Conservation (phyloP, 2,329 filamentous ascomycete genomes). For the Neoarthrinium moseri region DNA sequence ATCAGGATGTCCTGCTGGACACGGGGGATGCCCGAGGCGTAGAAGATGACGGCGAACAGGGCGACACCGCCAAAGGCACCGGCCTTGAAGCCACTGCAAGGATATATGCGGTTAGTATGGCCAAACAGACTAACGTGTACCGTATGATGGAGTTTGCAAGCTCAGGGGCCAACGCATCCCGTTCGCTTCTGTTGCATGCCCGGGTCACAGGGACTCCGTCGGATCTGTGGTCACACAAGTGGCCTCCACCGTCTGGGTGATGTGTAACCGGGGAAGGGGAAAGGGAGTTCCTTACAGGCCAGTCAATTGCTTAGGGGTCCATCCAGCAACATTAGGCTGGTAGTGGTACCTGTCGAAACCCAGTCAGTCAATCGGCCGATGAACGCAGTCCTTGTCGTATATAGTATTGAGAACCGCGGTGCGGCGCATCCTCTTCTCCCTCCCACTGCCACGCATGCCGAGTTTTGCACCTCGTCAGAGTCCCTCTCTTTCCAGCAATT, state of each 20-base stretch:
- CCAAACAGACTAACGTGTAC: too few relatives aligned
- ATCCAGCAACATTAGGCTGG: conserved; percentile 54
- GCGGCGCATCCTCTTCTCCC: background rate
- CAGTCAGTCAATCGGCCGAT: background rate
- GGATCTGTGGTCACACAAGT: too few relatives aligned
- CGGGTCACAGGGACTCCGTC: too few relatives aligned
- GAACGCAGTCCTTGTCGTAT: conserved; percentile 31
- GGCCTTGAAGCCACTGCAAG: conserved; percentile 50
- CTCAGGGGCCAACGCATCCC: too few relatives aligned
- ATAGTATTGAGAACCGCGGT: background rate
- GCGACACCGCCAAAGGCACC: conserved; percentile 58
- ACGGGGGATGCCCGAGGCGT: conserved; percentile 60
- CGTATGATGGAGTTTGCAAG: too few relatives aligned
- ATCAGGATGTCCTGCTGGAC: conserved; percentile 59
- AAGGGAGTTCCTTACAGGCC: conserved; percentile 48
- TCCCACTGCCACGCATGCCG: too few relatives aligned
- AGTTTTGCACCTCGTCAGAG: too few relatives aligned
- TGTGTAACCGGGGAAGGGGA: background rate
- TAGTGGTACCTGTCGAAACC: conserved; percentile 51
- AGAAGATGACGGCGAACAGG: conserved; percentile 58
- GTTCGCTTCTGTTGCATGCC: too few relatives aligned
- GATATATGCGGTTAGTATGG: background rate
- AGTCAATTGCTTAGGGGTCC: conserved; percentile 45
- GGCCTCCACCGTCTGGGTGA: too few relatives aligned
- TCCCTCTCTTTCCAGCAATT: background rate